Base-by-base conservation (phyloP, 345 rosid species). In the Syzygium grande region DNA sequence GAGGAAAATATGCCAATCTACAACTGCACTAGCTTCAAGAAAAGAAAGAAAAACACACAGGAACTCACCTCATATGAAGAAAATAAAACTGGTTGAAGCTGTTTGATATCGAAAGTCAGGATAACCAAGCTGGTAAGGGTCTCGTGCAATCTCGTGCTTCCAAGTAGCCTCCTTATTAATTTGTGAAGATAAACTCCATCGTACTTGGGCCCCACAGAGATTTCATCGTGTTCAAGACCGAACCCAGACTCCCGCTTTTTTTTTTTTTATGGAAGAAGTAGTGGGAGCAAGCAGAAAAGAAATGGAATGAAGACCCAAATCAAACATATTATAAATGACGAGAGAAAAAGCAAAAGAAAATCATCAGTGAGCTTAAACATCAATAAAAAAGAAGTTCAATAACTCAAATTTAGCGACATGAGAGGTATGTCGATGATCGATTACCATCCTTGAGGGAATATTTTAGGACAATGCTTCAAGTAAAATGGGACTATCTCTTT, bases 21-120 rank as follows among this genome's bases (percentile, higher is more conserved):
- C 63, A 25, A 25, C 63, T 58, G 63, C 29, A 58, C 29, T 56
- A n/a, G 9, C 63, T 58, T 5, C 38, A 34, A 34, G 38, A 34
- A 34, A 34, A 34, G 38, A 34, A 34, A 23, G 25, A 58, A 22
- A 51, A 38, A 51, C 63, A 46, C 13, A 27, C 12, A 51, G 9
- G 17, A 5, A 46, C 84, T 9, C 34, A 94, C 99, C 95, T 94
- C 88, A 79, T 89, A 95, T 3, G 95, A 88, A 80, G 98, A 95
- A 87, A 96, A 95, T 88, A 95, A 63, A 19, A 90, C 92, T 25
- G 99, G 96, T 83, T 95, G 96, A 68, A 94, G 94, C 88, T 89
- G 90, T 94, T 91, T 94, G 89, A 93, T 93, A 88, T 95, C 98
- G 86, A 92, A 96, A 65, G 97, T 90, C 21, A 96, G 97, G 87